Base-by-base conservation (phyloP, 129 eudicot genomes). In the Artemisia annua region DNA sequence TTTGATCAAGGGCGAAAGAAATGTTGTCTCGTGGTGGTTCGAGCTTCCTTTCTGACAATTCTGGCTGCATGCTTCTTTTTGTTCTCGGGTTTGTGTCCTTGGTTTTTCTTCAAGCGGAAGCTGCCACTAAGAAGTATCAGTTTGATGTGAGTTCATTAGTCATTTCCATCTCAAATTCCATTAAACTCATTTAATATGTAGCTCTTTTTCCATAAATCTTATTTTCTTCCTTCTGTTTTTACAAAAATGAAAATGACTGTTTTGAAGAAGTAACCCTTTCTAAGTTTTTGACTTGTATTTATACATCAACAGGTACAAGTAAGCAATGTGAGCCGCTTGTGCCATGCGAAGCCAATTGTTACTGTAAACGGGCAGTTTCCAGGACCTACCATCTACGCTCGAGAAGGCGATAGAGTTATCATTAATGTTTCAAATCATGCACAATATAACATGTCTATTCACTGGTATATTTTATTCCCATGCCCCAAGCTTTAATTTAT, bases 341-440 rank as follows among this genome's bases (percentile, higher is more conserved):
- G 88, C 69, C 88, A 84, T 60, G 85, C 83, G 26, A 84, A 84
- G 63, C 83, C 83, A 1, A 84, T 84, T 2, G 85, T 84, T 2
- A 84, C 81, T 0, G 81, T 81, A 11, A 84, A 84, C 44, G 88
- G 83, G 19, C 70, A 35, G 78, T 84, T 77, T 66, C 85, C 88
- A 14, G 88, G 88, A 50, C 88, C 88, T 35, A 84, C 88, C 11
- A 75, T 84, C 3, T 84, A 84, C 12, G 85, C 81, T 76, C 61
- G 85, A 74, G 85, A 84, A 68, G 88, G 88, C 11, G 85, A 84
- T 69, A 77, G 81, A 66, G 73, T 84, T 46, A 56, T 83, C 69
- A 71, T 83, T 20, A 79, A 79, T 3, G 87, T 80, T 48, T 66
- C 85, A 48, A 77, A 78, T 68, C 64, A 66, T 67, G 87, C 76